Evolutionary conservation across 176 grass and related monocot species (phyloP).

Genomic region (Aegilops sharonensis): DNA sequence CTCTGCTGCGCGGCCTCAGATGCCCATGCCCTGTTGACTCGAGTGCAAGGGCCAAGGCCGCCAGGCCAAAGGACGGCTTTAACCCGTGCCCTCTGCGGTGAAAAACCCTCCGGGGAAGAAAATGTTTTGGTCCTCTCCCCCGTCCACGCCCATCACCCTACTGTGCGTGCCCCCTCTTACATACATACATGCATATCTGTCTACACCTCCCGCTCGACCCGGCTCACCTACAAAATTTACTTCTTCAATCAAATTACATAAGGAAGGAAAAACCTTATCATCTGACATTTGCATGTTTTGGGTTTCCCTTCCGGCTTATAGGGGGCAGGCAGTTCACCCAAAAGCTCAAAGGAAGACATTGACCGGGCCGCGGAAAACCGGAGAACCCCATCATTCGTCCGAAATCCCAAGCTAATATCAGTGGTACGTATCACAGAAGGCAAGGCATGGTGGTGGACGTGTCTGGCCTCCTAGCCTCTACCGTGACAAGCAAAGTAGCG

Average conservation of each 20-base stretch:
- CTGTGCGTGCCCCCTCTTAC: no score
- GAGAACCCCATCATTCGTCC: neutral
- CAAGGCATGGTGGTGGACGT: neutral
- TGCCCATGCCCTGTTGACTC: slow-evolving; percentile 24
- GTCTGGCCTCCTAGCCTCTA: neutral
- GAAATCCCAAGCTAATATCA: no score
- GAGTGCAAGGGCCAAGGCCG: neutral
- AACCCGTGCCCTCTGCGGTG: neutral
- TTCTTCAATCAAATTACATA: no score
- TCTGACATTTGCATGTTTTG: neutral
- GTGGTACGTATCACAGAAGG: neutral
- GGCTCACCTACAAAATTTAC: no score
- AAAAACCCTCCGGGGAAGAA: neutral
- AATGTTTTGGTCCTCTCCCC: no score
- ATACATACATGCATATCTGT: neutral
- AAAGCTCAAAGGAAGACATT: neutral
- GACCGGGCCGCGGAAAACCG: neutral
- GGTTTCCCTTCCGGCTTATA: no score
- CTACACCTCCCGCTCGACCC: no score
- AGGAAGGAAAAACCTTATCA: neutral
- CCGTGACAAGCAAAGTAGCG: neutral
- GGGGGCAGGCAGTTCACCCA: neutral
- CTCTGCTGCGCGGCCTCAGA: neutral
- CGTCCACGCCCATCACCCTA: neutral
- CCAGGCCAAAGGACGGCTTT: neutral